Conservation (phyloP, 306 rosid species). For the Mimosa bimucronata region DNA sequence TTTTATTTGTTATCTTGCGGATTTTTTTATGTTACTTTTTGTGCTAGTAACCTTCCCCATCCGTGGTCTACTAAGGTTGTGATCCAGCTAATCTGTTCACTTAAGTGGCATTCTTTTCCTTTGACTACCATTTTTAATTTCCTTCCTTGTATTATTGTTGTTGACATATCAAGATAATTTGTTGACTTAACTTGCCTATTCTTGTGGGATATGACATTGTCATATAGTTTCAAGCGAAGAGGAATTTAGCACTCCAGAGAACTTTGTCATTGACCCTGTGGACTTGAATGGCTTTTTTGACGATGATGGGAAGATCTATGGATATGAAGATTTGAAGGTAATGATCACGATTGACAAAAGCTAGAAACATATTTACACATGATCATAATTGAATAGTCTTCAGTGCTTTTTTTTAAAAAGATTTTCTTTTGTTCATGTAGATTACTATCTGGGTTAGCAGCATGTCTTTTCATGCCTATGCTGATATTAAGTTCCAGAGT, state of each 20-base stretch:
- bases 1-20: background rate
- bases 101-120: background rate
- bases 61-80: background rate
- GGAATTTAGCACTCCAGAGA: slow-evolving; percentile 58
- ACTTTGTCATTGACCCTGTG: slow-evolving; percentile 57
- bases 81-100: slow-evolving; percentile 1
- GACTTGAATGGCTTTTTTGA: slow-evolving; percentile 74
- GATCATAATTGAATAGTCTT: background rate
- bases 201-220: slow-evolving; percentile 12
- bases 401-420: slow-evolving; percentile 4
- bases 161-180: background rate
- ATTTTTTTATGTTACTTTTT: background rate
- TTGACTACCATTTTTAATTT: background rate
- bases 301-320: slow-evolving; percentile 84
- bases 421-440: slow-evolving; percentile 50
- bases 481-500: slow-evolving; percentile 66
- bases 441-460: slow-evolving; percentile 84
- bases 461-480: slow-evolving; percentile 74
- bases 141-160: background rate
- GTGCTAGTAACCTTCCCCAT: background rate
- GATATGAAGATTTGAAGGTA: slow-evolving; percentile 90
- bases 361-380: background rate
- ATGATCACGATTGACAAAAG: background rate
- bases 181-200: slow-evolving; percentile 23
- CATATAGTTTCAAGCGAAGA: slow-evolving; percentile 73